Evolutionary conservation across 2,329 filamentous ascomycete genomes (phyloP).

Genomic region (Metarhizium robertsii): DNA sequence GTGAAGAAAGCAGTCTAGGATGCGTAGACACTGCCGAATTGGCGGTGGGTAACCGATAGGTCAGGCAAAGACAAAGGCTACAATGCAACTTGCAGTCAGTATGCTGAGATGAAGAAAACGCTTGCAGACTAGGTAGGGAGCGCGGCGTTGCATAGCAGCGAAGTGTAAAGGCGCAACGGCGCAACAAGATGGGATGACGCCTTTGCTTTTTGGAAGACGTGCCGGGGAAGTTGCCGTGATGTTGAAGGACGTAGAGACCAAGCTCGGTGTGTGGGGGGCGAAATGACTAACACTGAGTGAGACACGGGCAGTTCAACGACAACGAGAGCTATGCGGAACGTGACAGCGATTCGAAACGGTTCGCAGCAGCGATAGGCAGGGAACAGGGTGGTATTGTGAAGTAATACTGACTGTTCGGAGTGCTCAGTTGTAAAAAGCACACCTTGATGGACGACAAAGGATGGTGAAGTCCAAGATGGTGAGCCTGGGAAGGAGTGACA

Average conservation of each 20-base stretch:
- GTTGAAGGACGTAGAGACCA: constrained; percentile 3
- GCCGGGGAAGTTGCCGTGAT: not conserved
- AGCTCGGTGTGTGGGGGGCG: not conserved
- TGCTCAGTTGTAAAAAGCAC: not conserved
- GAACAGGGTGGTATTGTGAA: not conserved
- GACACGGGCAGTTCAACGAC: not conserved
- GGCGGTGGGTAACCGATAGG: constrained; percentile 24
- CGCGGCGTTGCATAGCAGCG: not conserved
- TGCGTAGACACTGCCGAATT: constrained; percentile 11
- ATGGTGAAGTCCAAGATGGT: not conserved
- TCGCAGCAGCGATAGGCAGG: not conserved
- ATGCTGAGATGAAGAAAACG: not conserved
- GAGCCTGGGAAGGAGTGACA: not conserved
- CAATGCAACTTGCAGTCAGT: constrained; percentile 13
- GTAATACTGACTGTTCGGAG: not conserved
- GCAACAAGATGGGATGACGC: not conserved
- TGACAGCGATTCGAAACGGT: not conserved
- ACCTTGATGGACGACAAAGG: not conserved
- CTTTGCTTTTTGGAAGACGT: constrained; percentile 2
- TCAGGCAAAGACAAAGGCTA: constrained; percentile 14
- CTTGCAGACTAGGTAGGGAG: no score
- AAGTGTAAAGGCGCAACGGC: not conserved
- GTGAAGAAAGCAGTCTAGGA: constrained; percentile 1
- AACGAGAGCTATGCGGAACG: not conserved
- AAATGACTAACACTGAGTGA: constrained; percentile 8